Evolutionary conservation across 228 moss, liverwort and hornwort genomes (phyloP).

Genomic region (Sphagnum fallax): DNA sequence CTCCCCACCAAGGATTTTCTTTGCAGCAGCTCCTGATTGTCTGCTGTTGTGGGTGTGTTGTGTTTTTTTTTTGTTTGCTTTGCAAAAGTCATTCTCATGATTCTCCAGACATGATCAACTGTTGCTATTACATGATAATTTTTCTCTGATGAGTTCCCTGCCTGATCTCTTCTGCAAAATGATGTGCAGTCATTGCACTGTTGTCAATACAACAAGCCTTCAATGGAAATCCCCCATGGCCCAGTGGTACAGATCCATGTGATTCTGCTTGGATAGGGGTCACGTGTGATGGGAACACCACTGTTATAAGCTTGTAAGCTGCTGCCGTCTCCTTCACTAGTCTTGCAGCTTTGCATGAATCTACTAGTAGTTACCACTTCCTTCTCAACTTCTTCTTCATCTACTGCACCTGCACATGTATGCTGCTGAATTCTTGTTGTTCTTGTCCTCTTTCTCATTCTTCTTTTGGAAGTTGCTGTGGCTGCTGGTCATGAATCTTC

Average conservation of each 20-base stretch:
- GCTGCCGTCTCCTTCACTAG: too few species aligned
- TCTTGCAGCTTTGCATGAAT: too few species aligned
- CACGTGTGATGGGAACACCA: slow-evolving; percentile 15
- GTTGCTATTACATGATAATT: not conserved
- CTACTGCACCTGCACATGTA: too few species aligned
- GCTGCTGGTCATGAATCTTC: not conserved
- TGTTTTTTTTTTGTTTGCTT: not conserved
- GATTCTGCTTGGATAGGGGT: slow-evolving; percentile 24
- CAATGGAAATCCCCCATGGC: slow-evolving; percentile 16
- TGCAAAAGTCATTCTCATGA: not conserved
- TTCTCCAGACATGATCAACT: not conserved
- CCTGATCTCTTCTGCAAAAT: not conserved
- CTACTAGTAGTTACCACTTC: too few species aligned
- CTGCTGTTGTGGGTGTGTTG: not conserved
- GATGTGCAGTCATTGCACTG: slow-evolving; percentile 25
- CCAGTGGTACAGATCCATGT: slow-evolving; percentile 22
- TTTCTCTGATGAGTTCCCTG: not conserved
- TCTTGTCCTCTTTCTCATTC: not conserved
- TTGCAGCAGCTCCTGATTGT: not conserved
- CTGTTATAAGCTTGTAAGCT: slow-evolving; percentile 23
- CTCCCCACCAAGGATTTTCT: not conserved
- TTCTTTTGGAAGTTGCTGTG: too few species aligned
- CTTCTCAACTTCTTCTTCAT: too few species aligned
- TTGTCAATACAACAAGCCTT: slow-evolving; percentile 22
- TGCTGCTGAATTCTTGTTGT: not conserved